phyloP scores from a whole-genome alignment of 257 asterid species.

The Nicotiana knightiana region DNA sequence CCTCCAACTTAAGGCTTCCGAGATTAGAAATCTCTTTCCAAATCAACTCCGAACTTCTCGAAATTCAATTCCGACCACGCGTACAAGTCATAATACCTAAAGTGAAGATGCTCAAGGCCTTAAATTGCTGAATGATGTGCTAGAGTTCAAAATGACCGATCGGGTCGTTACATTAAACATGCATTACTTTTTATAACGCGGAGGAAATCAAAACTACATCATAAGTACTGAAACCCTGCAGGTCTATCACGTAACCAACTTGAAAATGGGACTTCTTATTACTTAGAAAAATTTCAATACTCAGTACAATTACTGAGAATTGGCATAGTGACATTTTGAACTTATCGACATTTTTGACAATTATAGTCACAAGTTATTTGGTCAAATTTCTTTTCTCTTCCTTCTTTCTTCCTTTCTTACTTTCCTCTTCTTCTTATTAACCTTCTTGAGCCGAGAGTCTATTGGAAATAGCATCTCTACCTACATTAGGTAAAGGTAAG shows the following conservation, averaged over 20 bases:
- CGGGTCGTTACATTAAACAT: not conserved
- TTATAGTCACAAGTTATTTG: not conserved
- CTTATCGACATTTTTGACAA: not conserved
- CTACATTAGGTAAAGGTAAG: too few species aligned
- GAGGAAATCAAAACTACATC: not conserved
- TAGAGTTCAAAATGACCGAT: too few species aligned
- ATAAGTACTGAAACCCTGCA: not conserved
- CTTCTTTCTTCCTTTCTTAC: too few species aligned
- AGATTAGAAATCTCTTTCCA: too few species aligned
- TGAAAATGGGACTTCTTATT: not conserved
- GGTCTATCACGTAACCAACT: not conserved
- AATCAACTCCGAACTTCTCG: too few species aligned
- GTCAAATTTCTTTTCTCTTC: not conserved
- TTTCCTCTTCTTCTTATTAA: too few species aligned
- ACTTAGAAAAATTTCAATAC: not conserved
- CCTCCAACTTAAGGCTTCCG: too few species aligned
- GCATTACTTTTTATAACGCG: not conserved
- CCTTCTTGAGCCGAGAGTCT: too few species aligned
- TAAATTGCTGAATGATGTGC: too few species aligned
- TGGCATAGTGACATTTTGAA: not conserved
- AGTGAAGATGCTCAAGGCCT: too few species aligned
- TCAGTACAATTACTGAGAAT: not conserved
- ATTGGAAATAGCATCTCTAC: not conserved
- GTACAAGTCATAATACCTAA: too few species aligned
- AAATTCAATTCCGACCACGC: too few species aligned